Conservation (phyloP, 495 filamentous ascomycete genomes). For the Penicillium coffeae region DNA sequence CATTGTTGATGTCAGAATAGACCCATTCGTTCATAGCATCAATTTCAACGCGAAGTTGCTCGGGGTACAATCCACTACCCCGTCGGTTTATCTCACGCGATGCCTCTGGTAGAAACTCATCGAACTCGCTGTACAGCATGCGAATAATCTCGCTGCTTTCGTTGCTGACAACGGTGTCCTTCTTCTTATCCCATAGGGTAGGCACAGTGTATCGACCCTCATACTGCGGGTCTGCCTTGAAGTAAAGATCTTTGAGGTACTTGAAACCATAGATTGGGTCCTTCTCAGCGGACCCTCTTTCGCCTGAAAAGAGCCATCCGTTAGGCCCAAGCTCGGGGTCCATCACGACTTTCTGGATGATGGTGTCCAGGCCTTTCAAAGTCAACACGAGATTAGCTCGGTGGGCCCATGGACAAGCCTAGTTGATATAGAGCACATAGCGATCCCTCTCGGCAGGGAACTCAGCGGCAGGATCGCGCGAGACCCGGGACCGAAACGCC, state of each 20-base stretch:
- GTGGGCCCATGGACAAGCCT: constrained; percentile 81
- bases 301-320: constrained; percentile 72
- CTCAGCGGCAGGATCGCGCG: constrained; percentile 48
- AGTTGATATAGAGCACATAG: constrained; percentile 76
- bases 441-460: constrained; percentile 72
- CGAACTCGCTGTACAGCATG: constrained; percentile 60
- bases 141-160: constrained; percentile 82
- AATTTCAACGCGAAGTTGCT: constrained; percentile 49
- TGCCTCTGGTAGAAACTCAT: constrained; percentile 51
- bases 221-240: constrained; percentile 63
- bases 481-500: constrained; percentile 47
- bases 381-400: constrained; percentile 69
- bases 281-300: constrained; percentile 48
- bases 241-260: constrained; percentile 69
- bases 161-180: constrained; percentile 72
- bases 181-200: constrained; percentile 71
- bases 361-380: constrained; percentile 74
- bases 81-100: constrained; percentile 42
- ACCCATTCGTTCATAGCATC: constrained; percentile 64
- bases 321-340: constrained; percentile 62
- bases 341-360: constrained; percentile 65
- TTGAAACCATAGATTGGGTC: constrained; percentile 65
- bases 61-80: constrained; percentile 53
- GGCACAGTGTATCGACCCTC: constrained; percentile 76
- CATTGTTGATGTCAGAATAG: constrained; percentile 63